A percentile compares a stretch with the other conserved stretches of the same genome.
Conservation (phyloP, 2,329 filamentous ascomycete genomes). For the Botrytis fragariae region DNA sequence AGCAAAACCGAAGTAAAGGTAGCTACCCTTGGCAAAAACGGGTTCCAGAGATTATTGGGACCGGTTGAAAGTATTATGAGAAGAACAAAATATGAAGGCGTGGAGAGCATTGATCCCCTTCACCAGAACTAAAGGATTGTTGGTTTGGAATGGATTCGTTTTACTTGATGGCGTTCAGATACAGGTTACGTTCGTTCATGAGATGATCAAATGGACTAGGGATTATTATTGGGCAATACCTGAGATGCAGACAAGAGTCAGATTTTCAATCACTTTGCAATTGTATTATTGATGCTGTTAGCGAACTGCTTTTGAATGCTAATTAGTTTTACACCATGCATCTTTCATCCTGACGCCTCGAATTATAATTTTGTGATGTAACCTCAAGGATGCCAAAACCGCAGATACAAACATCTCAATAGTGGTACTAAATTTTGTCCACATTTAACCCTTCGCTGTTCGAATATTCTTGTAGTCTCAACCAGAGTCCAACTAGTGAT, state of each 20-base stretch:
- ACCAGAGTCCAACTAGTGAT: background rate
- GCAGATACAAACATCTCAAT: background rate
- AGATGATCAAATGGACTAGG: slow-evolving; percentile 31
- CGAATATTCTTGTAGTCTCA: background rate
- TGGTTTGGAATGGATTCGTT: slow-evolving; percentile 24
- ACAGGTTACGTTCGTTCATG: slow-evolving; percentile 36
- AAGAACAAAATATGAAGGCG: slow-evolving; percentile 61
- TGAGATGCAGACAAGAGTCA: slow-evolving; percentile 31
- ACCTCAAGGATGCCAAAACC: background rate
- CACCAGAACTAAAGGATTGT: slow-evolving; percentile 40
- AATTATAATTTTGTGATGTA: background rate
- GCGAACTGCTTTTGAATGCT: slow-evolving; percentile 18
- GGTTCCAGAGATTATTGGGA: slow-evolving; percentile 89
- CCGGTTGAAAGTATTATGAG: slow-evolving; percentile 95
- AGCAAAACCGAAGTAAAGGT: slow-evolving; percentile 88
- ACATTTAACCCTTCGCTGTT: background rate
- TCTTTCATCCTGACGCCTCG: background rate
- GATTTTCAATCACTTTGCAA: slow-evolving; percentile 23
- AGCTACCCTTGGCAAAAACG: slow-evolving; percentile 85
- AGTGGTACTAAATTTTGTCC: background rate
- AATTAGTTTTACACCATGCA: slow-evolving; percentile 15
- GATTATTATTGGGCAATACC: slow-evolving; percentile 32
- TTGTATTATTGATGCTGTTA: slow-evolving; percentile 17
- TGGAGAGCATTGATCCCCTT: slow-evolving; percentile 67
- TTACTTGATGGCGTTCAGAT: slow-evolving; percentile 34